Evolutionary conservation across 2,329 filamentous ascomycete species (phyloP), one percentile per base, ranked within the genome.

Genomic region (Colletotrichum tamarilloi): DNA sequence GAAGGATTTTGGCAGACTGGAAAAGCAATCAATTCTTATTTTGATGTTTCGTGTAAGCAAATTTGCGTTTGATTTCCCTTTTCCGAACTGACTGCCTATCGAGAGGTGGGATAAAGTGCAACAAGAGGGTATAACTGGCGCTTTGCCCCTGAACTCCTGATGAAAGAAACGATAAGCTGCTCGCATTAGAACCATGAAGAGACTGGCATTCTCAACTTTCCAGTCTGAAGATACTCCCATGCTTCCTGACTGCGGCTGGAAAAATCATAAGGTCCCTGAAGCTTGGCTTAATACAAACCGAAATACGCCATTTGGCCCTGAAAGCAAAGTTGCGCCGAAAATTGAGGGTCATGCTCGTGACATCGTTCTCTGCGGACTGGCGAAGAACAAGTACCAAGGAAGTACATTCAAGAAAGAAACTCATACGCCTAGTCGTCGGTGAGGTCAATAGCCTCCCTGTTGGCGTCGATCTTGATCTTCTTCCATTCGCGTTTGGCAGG

Each of bases 401-500:
- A 11, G 26, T 22, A 46, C 35, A 5, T 24, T 26, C 9, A n/a
- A 42, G 24, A 12, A 8, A 5, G 24, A 8, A 8, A 5, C 5
- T 5, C 6, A n/a, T 16, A 8, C 4, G 9, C 59, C 55, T 75
- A 72, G 52, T 75, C 74, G n/a, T 75, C 72, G 14, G 74, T 75
- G 42, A 75, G 74, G 58, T 75, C 74, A 32, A 75, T 71, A 30
- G 72, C 72, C 68, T 71, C 57, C 22, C 28, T 62, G 11, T 67
- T 64, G 30, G 24, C 56, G 42, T 72, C 72, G 14, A 72, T 68
- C 52, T 68, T 75, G 56, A 74, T 30, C 28, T 66, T 75, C 35
- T 75, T 75, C 72, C 67, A 75, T 58, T 74, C 60, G 12, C 74
- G 67, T 53, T 74, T 66, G 8, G 49, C 16, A 7, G 62, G 55